Percentiles rank a stretch among this genome's conserved stretches.
These are phyloP conservation scores for Globisporangium cederbergense DNA, from an alignment of 352 stramenopile genomes.

Conservation along the genomic window DNA sequence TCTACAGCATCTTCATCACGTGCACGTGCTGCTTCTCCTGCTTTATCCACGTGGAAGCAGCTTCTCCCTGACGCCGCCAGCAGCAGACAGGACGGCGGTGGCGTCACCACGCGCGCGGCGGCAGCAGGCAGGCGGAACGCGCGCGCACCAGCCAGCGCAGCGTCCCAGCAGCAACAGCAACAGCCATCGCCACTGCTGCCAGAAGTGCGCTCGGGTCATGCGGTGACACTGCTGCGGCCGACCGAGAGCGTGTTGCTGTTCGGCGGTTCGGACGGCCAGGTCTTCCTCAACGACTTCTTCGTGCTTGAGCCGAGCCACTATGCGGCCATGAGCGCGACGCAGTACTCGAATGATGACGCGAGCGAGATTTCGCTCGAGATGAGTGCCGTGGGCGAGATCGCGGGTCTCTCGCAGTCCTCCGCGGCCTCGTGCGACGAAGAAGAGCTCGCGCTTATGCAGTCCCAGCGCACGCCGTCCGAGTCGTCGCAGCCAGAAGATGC, in stretches of 20 bases:
- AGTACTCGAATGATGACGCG: background rate
- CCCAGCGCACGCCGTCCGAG: constrained; percentile 2
- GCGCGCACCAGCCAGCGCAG: background rate
- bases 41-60: background rate
- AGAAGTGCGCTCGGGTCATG: constrained; percentile 42
- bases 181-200: background rate
- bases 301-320: constrained; percentile 12
- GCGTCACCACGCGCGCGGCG: background rate
- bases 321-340: constrained; percentile 5
- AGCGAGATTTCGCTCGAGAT: constrained; percentile 12
- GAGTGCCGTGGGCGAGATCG: constrained; percentile 15
- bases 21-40: background rate
- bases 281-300: constrained; percentile 58
- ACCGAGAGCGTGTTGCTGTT: constrained; percentile 55
- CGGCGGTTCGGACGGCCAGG: constrained; percentile 52
- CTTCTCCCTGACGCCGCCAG: background rate
- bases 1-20: background rate
- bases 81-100: background rate
- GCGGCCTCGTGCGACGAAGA: constrained; percentile 1
- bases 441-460: constrained; percentile 8
- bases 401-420: constrained; percentile 12
- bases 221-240: constrained; percentile 47
- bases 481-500: background rate
- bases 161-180: background rate
- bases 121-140: background rate